A percentile compares a stretch with the other conserved stretches of the same genome.
Conservation (phyloP, 768 basidiomycete genomes). For the Dentipellis sp. region DNA sequence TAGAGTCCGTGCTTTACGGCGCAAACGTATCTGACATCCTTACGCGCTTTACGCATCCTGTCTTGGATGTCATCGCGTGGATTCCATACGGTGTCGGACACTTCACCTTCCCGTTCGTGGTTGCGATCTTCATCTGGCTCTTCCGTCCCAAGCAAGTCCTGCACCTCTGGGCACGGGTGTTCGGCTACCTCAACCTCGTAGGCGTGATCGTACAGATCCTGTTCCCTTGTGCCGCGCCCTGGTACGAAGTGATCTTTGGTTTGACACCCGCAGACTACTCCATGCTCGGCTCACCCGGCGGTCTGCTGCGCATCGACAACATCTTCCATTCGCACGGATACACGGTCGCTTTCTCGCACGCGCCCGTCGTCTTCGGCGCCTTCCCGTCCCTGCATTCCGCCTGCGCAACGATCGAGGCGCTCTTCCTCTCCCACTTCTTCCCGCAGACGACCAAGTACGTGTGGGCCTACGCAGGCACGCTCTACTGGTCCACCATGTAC, state of each 20-base stretch:
- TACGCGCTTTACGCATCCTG: slow-evolving; percentile 86
- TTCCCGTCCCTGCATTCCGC: slow-evolving; percentile 93
- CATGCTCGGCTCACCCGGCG: slow-evolving; percentile 90
- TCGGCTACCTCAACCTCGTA: slow-evolving; percentile 87
- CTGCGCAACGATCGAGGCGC: slow-evolving; percentile 83
- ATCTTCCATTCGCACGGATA: slow-evolving; percentile 74
- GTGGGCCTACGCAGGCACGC: slow-evolving; percentile 76
- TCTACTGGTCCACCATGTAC: slow-evolving; percentile 99
- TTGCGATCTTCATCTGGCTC: slow-evolving; percentile 82
- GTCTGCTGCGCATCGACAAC: slow-evolving; percentile 84
- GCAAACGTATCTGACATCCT: slow-evolving; percentile 97
- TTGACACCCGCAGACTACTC: slow-evolving; percentile 90
- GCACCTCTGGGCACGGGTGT: slow-evolving; percentile 76
- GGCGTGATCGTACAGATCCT: slow-evolving; percentile 86
- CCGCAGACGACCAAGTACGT: slow-evolving; percentile 55
- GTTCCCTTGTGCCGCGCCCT: slow-evolving; percentile 89
- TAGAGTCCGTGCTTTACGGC: slow-evolving; percentile 92
- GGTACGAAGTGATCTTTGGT: slow-evolving; percentile 98
- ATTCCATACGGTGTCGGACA: slow-evolving; percentile 94
- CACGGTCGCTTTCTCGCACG: slow-evolving; percentile 70
- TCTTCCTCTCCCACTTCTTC: slow-evolving; percentile 95
- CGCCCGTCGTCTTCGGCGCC: slow-evolving; percentile 93
- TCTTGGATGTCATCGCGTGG: slow-evolving; percentile 93
- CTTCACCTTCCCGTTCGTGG: slow-evolving; percentile 79
- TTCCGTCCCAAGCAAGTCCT: slow-evolving; percentile 77